Conservation (phyloP, 768 basidiomycete genomes). For the Naganishia randhawae region DNA sequence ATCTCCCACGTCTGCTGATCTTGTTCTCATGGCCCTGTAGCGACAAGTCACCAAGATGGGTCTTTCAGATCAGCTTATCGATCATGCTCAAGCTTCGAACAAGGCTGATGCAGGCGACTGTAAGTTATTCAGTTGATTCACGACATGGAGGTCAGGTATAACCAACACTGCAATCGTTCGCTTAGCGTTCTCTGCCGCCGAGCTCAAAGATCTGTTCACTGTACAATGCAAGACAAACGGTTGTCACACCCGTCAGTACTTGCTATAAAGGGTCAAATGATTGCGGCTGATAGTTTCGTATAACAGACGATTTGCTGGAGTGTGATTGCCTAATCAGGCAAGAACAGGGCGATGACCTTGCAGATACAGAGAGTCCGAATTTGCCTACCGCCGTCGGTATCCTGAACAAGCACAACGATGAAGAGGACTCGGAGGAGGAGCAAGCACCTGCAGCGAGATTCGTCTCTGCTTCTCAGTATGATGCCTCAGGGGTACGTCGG, state of each 20-base stretch:
- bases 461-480: conserved; percentile 42
- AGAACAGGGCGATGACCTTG: conserved; percentile 41
- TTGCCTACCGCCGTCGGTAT: conserved; percentile 14
- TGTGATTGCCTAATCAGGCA: conserved; percentile 58
- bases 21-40: conserved; percentile 54
- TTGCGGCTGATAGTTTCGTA: not conserved
- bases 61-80: conserved; percentile 63
- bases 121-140: conserved; percentile 51
- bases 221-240: conserved; percentile 66
- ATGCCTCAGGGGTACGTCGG: conserved; percentile 44
- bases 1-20: conserved; percentile 56
- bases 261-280: not conserved
- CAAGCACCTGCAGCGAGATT: conserved; percentile 29
- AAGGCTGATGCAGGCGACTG: conserved; percentile 74
- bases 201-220: conserved; percentile 92
- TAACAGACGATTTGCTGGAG: conserved; percentile 69
- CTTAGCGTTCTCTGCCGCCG: conserved; percentile 44
- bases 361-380: conserved; percentile 27
- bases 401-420: conserved; percentile 31
- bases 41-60: conserved; percentile 92
- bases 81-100: conserved; percentile 60
- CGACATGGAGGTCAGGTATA: conserved; percentile 24
- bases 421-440: conserved; percentile 34
- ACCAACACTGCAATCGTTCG: not conserved
- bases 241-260: conserved; percentile 68